Evolutionary conservation across 257 asterid genomes (phyloP).

Genomic region (Rubia yunnanensis): DNA sequence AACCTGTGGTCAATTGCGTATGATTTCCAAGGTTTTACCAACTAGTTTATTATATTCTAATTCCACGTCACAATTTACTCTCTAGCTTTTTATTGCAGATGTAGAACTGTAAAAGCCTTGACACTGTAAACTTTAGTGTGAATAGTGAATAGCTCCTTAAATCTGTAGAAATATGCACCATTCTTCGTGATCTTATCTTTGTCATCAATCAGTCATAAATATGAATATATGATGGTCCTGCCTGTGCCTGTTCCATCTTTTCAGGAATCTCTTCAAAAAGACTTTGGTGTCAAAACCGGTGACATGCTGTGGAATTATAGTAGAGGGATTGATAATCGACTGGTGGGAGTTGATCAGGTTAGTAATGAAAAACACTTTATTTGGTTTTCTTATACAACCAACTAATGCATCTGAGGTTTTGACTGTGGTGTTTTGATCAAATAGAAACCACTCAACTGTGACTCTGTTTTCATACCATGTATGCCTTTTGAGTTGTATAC

Average conservation of each 20-base stretch:
- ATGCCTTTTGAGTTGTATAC: background rate
- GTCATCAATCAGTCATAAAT: background rate
- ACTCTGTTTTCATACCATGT: background rate
- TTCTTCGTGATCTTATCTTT: background rate
- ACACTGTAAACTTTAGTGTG: background rate
- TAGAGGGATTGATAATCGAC: slow-evolving; percentile 78
- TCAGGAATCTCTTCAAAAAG: slow-evolving; percentile 91
- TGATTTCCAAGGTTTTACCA: slow-evolving; percentile 51
- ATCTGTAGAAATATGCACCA: background rate
- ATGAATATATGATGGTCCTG: slow-evolving; percentile 8
- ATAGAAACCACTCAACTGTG: background rate
- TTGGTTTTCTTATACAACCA: background rate
- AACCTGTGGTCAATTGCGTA: slow-evolving; percentile 74
- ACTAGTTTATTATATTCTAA: slow-evolving; percentile 7
- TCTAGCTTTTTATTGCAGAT: background rate
- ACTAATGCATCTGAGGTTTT: background rate
- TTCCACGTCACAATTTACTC: background rate
- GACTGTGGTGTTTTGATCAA: background rate
- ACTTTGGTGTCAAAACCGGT: slow-evolving; percentile 85
- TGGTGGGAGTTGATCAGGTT: slow-evolving; percentile 43
- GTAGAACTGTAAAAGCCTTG: background rate
- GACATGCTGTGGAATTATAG: slow-evolving; percentile 90
- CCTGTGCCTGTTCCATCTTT: slow-evolving; percentile 16
- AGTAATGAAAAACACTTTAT: background rate
- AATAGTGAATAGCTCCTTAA: background rate